Evolutionary conservation across 1,139 yeast species (phyloP).

Genomic region (Blastobotrys capitulatus): DNA sequence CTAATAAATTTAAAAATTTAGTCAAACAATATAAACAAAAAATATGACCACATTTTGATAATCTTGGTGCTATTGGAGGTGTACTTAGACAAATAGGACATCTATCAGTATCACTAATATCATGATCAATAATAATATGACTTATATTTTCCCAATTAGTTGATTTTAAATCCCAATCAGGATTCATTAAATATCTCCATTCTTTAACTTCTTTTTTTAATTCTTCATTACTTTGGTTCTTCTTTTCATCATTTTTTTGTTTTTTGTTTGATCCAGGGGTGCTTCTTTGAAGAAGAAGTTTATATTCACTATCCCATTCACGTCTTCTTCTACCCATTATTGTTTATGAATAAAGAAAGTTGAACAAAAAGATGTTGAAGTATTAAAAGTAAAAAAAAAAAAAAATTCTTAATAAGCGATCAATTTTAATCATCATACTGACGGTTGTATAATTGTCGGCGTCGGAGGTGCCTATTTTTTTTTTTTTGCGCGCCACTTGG

Average conservation of each 20-base stretch:
- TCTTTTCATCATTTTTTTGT: not conserved
- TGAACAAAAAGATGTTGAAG: too few species aligned
- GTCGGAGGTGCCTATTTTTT: too few species aligned
- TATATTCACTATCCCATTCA: conserved; percentile 10
- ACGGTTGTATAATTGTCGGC: too few species aligned
- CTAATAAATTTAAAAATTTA: conserved; percentile 9
- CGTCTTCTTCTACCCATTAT: conserved; percentile 6
- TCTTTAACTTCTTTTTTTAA: conserved; percentile 8
- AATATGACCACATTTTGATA: conserved; percentile 17
- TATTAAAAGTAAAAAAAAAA: too few species aligned
- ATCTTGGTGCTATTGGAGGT: conserved; percentile 18
- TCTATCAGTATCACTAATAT: conserved; percentile 15
- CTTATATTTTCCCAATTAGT: conserved; percentile 12
- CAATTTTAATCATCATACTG: too few species aligned
- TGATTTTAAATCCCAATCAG: not conserved
- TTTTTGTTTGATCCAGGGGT: conserved; percentile 1
- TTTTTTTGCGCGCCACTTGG: too few species aligned
- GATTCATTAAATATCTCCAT: conserved; percentile 11
- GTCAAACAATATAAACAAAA: conserved; percentile 16
- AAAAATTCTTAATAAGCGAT: too few species aligned
- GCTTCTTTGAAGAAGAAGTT: conserved; percentile 3
- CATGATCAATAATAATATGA: conserved; percentile 15
- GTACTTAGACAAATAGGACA: conserved; percentile 17
- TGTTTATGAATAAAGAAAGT: too few species aligned
- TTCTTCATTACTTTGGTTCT: not conserved